phyloP scores from a whole-genome alignment of 2,329 filamentous ascomycete genomes.

The Ceratocystis cacaofunesta region DNA sequence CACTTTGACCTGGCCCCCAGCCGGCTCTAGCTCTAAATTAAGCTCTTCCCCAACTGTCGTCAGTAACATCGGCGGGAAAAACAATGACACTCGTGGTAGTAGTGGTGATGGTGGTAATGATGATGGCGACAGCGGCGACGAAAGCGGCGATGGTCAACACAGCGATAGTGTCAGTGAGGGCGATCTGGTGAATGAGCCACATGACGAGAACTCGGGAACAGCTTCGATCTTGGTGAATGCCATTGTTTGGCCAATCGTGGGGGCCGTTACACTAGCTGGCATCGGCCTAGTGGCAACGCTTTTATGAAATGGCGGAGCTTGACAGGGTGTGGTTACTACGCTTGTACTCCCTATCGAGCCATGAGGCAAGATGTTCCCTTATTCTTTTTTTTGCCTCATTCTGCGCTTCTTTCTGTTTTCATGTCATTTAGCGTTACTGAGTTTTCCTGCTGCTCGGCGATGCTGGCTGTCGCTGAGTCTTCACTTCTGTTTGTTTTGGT shows the following conservation, averaged over 20 bases:
- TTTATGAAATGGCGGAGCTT: neutral
- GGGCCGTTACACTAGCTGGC: neutral
- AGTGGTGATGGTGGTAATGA: neutral
- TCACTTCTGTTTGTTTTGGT: slow-evolving; percentile 2
- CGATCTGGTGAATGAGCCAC: neutral
- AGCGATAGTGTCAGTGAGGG: neutral
- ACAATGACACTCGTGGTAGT: neutral
- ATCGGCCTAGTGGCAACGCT: slow-evolving; percentile 6
- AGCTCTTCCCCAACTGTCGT: neutral
- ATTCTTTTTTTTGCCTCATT: neutral
- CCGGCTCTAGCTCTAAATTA: neutral
- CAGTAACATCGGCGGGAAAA: neutral
- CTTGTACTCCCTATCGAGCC: neutral
- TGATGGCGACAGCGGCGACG: neutral
- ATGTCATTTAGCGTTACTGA: neutral
- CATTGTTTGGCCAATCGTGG: slow-evolving; percentile 15
- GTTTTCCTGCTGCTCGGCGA: neutral
- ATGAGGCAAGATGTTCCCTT: neutral
- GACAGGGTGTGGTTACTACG: neutral
- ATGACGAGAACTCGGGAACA: neutral
- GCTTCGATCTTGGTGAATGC: slow-evolving; percentile 10
- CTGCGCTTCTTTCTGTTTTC: slow-evolving; percentile 5
- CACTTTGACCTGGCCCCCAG: neutral
- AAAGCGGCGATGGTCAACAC: neutral
- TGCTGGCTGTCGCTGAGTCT: neutral